Base-by-base conservation (phyloP, 768 basidiomycete genomes). In the Kwoniella mangroviensis region DNA sequence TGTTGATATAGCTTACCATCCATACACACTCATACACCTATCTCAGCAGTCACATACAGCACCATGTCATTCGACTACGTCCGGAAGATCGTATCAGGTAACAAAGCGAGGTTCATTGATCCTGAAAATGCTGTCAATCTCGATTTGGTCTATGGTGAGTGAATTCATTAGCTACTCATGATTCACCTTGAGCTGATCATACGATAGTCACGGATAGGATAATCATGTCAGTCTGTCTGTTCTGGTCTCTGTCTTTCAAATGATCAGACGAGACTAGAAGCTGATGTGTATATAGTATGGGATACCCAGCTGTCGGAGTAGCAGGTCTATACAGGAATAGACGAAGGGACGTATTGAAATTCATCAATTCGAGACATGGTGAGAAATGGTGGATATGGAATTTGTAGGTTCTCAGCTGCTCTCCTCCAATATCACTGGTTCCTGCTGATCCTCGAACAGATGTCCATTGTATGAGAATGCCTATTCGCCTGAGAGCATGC, bases 331-430 rank as follows among this genome's bases (percentile, higher is more conserved):
- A 96, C 75, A 87, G 93, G 53, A 96, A 96, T 77, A 86, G 85
- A 42, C 85, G 90, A 45, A 88, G 89, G 28, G 91, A 94, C 77
- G 91, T 90, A 1, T 88, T 89, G 72, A 86, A 86, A 51, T 93
- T 94, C 80, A 85, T 94, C 5, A 88, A 91, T 28, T 84, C 88
- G 63, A 85, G 89, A 56, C 92, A 94, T 76, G 88, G 88, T 4
- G 86, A 89, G 75, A 89, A 92, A 76, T 94, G 88, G 79, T 91
- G 92, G 90, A 88, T 94, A 11, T 94, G 92, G 86, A 94, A 96
- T 81, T 89, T 94, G 81, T 85, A 68, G 56, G 83, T 76, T 45
- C 19, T 21, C 5, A 17, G 28, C 34, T 34, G 28, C 42, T 51
- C 12, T 40, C 21, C 19, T 11, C 64, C 34, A 7, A 7, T 34